These are phyloP conservation scores for Nothophytophthora sp. DNA, from an alignment of 352 stramenopile species.

Conservation along the genomic window DNA sequence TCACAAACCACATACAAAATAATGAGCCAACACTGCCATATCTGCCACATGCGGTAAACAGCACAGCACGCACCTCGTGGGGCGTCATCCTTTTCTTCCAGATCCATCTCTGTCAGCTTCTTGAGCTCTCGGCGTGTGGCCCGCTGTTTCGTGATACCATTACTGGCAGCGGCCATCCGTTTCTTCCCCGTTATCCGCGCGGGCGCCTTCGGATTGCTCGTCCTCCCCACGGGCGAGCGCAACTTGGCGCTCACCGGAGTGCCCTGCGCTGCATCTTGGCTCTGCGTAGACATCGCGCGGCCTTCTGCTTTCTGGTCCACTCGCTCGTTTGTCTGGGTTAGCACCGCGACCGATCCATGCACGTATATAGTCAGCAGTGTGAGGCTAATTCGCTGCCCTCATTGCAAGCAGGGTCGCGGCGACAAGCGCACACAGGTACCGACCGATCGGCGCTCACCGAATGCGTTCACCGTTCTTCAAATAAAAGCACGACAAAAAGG, in stretches of 20 bases:
- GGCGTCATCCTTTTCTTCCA: constrained; percentile 72
- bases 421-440: background rate
- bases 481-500: background rate
- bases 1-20: background rate
- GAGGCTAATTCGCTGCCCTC: no score
- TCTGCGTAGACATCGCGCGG: constrained; percentile 30
- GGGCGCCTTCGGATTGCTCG: constrained; percentile 42
- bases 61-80: constrained; percentile 22
- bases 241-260: constrained; percentile 29
- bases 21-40: background rate
- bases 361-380: no score
- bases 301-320: background rate
- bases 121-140: constrained; percentile 78
- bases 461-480: background rate
- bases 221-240: constrained; percentile 34
- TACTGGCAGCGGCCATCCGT: constrained; percentile 18
- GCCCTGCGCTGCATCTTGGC: constrained; percentile 15
- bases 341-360: no score
- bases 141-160: constrained; percentile 43
- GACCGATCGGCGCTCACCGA: background rate
- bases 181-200: constrained; percentile 47
- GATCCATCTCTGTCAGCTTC: constrained; percentile 73
- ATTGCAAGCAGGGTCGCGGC: background rate
- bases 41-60: background rate
- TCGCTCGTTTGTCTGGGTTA: background rate